Base-by-base conservation (phyloP, 2,329 filamentous ascomycete genomes). In the Grosmannia clavigera region DNA sequence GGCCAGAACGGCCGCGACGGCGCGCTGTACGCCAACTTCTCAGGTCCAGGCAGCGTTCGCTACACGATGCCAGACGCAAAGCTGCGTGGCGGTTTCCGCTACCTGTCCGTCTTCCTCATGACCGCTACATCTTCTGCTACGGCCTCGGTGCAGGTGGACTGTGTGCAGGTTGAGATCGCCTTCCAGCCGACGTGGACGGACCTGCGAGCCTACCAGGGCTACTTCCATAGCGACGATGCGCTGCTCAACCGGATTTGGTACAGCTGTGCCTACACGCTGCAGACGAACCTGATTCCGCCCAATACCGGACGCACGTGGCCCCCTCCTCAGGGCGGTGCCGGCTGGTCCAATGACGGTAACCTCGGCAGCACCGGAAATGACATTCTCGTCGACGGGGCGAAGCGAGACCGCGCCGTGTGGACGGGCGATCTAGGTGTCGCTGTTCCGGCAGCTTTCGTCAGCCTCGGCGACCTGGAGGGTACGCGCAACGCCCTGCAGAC, bases 401-500 rank as follows among this genome's bases (percentile, higher is more conserved):
- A 82, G 67, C 73, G 79, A 38, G 80, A 82, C 65, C 72, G 78
- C 6, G 70, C 80, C 3, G 77, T 83, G 2, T 83, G 80, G 61
- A 78, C 81, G 2, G 81, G 80, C 3, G 81, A 83, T 64, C 78
- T 83, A 73, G 76, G 77, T 3, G 79, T 82, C 54, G 76, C 78
- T 0, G 73, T 79, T 0, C 78, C 79, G 1, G 74, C 71, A 9
- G 71, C 79, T 1, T 75, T 78, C 19, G 74, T 81, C 3, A 78
- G 77, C 7, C 77, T 77, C 0, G 76, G 77, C 29, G 76, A 79
- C 25, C 48, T 54, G 16, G 38, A 31, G 9, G 10, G 3, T 9
- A 63, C 61, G 43, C 61, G 73, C 50, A 78, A 78, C 55, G 76
- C 75, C 0, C 65, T 81, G 16, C 75, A 72, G 63, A 66, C 65